Evolutionary conservation across 2,329 filamentous ascomycete species (phyloP), one percentile per base, ranked within the genome.

Genomic region (Talaromyces sp.): DNA sequence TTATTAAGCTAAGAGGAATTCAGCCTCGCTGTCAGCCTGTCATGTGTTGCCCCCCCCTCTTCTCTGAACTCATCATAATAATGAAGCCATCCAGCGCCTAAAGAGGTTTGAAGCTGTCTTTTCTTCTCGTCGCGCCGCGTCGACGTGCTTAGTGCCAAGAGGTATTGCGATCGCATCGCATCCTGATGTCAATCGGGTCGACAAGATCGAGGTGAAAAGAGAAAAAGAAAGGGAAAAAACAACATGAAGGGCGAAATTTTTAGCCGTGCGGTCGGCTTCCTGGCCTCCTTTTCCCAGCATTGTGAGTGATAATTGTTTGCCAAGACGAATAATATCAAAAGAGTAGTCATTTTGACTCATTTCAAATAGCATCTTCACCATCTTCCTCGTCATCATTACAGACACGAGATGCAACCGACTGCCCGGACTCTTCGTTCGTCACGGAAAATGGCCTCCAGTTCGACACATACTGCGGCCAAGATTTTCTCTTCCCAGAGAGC

Each of bases 371-470:
- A 47, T 25, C n/a, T 9, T n/a, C n/a, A 44, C 3, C 7, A 44
- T 44, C 33, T 15, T 54, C 25, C 22, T 49, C 3, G 17, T 30
- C 33, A 39, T 27, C 28, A 30, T 22, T 56, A n/a, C 32, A 39
- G 22, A 39, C 39, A 13, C 52, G 58, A 47, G 52, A 36, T n/a
- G 22, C 58, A 19, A 28, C 36, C 3, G 39, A 56, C 19, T 60
- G 58, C 53, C 36, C 53, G 10, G 19, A 27, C 11, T 1, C n/a
- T 33, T 49, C 22, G 25, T 60, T 30, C 17, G 47, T 28, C 10
- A 36, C 51, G 9, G 36, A 33, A 11, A 60, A 60, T 55, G 58
- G 58, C 42, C 47, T 60, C 13, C 39, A 56, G 5, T 60, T 60
- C 30, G 15, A 42, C 39, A 56, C 42, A 22, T 56, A 36, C 13